Evolutionary conservation across 192 early-diverging fungal genomes (phyloP).

Genomic region (Dissophora globulifera): DNA sequence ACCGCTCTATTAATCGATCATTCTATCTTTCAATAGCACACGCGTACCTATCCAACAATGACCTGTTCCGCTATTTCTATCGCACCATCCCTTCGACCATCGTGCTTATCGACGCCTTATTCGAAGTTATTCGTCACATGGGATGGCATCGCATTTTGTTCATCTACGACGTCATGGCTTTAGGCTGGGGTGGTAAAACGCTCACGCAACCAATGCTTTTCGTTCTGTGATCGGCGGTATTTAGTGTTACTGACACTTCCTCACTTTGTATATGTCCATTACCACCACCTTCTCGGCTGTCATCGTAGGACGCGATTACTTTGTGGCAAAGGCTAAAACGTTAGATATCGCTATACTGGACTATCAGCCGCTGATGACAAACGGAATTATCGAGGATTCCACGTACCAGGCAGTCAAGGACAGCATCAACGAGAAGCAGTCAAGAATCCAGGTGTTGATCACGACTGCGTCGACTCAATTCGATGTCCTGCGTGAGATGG

Average conservation of each 20-base stretch:
- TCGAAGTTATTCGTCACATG: conserved; percentile 31
- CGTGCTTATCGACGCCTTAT: conserved; percentile 47
- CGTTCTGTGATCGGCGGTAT: too few species aligned
- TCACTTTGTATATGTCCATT: too few species aligned
- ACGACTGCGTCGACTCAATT: background rate
- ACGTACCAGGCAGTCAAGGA: background rate
- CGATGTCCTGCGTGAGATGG: conserved; percentile 3
- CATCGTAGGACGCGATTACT: conserved; percentile 6
- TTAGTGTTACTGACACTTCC: too few species aligned
- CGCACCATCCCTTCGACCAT: conserved; percentile 58
- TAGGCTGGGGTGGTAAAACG: conserved; percentile 55
- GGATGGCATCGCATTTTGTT: conserved; percentile 55
- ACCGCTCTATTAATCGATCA: background rate
- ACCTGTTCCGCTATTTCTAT: conserved; percentile 54
- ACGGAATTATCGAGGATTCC: background rate
- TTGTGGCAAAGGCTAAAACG: background rate
- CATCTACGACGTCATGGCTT: conserved; percentile 45
- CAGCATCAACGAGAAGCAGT: conserved; percentile 9
- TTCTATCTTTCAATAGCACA: conserved; percentile 5
- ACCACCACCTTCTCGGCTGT: too few species aligned
- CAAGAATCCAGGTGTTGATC: conserved; percentile 20
- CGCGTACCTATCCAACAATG: conserved; percentile 45
- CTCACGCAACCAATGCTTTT: background rate
- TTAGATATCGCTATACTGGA: conserved; percentile 1
- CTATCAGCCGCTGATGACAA: background rate